Evolutionary conservation across 306 rosid species (phyloP).

Genomic region (Citrullus amarus): DNA sequence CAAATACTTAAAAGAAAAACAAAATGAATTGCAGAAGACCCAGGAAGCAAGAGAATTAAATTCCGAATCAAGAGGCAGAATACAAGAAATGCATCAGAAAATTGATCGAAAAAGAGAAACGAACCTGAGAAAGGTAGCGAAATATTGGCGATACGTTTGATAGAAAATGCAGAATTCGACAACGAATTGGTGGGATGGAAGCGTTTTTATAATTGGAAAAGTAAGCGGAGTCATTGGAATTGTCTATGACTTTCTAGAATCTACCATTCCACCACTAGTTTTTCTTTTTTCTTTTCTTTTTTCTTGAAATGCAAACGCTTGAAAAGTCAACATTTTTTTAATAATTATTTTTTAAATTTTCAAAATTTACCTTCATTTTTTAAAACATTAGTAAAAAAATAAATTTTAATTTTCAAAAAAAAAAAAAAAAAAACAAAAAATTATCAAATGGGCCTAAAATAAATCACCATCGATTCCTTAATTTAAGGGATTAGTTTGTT

Average conservation of each 20-base stretch:
- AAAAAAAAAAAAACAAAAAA: no score
- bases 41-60: not conserved
- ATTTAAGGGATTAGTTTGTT: no score
- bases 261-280: slow-evolving; percentile 15
- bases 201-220: not conserved
- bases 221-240: not conserved
- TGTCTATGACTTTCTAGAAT: slow-evolving; percentile 48
- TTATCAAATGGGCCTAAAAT: no score
- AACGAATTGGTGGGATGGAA: not conserved
- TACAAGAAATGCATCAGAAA: not conserved
- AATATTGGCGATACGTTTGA: not conserved
- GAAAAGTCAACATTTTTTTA: not conserved
- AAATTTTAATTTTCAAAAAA: no score
- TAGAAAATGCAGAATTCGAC: not conserved
- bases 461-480: no score
- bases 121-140: not conserved
- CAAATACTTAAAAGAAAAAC: not conserved
- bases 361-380: no score
- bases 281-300: not conserved
- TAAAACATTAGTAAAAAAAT: no score
- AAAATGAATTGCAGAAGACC: not conserved
- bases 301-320: not conserved
- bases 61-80: not conserved
- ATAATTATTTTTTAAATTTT: no score
- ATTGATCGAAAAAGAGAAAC: not conserved